Evolutionary conservation across 2,329 filamentous ascomycete species (phyloP).

Genomic region (Magnaporthiopsis rhizophila): DNA sequence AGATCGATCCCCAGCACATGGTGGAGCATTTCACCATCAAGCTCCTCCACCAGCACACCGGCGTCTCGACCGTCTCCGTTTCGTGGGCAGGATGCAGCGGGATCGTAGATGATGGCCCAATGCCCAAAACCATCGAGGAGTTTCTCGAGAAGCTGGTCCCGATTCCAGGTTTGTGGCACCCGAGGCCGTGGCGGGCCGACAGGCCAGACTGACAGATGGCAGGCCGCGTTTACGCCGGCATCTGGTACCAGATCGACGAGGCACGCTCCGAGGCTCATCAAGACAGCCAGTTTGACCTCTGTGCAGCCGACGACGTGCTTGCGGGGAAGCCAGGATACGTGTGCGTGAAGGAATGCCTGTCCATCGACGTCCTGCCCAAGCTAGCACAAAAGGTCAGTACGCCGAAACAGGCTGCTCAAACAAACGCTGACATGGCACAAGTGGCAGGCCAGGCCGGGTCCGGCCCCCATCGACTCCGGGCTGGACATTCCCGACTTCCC

Average conservation of each 20-base stretch:
- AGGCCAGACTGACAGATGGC: too few species aligned
- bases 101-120: background rate
- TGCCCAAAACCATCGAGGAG: background rate
- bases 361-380: background rate
- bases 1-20: background rate
- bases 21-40: constrained; percentile 1
- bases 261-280: background rate
- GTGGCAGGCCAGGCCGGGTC: too few species aligned
- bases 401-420: too few species aligned
- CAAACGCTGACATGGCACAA: too few species aligned
- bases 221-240: background rate
- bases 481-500: background rate
- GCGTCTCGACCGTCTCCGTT: background rate
- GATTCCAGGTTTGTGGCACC: background rate
- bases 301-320: background rate
- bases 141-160: background rate
- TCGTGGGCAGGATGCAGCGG: background rate
- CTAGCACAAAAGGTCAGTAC: too few species aligned
- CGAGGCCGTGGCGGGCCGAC: too few species aligned
- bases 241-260: background rate
- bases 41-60: background rate
- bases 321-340: background rate
- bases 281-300: background rate
- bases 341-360: background rate
- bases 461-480: too few species aligned